Base-by-base conservation (phyloP, 805 yeast species). In the Candida hungchunana region DNA sequence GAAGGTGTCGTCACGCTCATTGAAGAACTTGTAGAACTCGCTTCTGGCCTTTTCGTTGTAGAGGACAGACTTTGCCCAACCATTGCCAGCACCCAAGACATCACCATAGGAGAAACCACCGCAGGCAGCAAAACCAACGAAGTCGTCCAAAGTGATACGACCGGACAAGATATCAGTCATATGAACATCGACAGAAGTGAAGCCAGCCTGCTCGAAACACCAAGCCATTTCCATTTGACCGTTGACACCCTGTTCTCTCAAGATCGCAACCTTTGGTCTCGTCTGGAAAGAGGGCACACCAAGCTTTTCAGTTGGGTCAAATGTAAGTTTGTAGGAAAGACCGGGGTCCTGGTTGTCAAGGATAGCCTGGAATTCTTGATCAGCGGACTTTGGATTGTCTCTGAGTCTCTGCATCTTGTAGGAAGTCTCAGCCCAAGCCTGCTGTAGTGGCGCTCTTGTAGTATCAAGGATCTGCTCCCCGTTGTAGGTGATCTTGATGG, bases 91-190 rank as follows among this genome's bases (percentile, higher is more conserved):
- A 50, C 98, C 98, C 42, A 93, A 70, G 32, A 93, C 98, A 64
- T 93, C 98, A 71, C 98, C 98, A 56, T 89, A 93, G 2, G 97
- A 87, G 71, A 93, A 93, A 12, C 98, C 98, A 63, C 98, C 98
- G 66, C 98, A 94, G 4, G 97, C 97, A 28, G 97, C 97, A 31
- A 93, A 52, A 44, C 98, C 98, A 32, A 81, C 86, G 62, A 93
- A 93, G 29, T 77, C 82, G 53, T 77, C 80, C 46, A 93, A 70
- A 14, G 78, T 60, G 23, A 82, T 82, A 51, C 68, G 72, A 29
- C 95, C 95, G 25, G 72, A 64, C 44, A 89, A 64, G 40, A 93
- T 74, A 59, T 93, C 98, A 15, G 94, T 77, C 98, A 93, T 93
- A 56, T 94, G 97, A 26, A 93, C 95, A 62, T 93, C 98, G 41